Evolutionary conservation across 2,329 filamentous ascomycete species (phyloP).

Genomic region (Scedosporium aurantiacum): DNA sequence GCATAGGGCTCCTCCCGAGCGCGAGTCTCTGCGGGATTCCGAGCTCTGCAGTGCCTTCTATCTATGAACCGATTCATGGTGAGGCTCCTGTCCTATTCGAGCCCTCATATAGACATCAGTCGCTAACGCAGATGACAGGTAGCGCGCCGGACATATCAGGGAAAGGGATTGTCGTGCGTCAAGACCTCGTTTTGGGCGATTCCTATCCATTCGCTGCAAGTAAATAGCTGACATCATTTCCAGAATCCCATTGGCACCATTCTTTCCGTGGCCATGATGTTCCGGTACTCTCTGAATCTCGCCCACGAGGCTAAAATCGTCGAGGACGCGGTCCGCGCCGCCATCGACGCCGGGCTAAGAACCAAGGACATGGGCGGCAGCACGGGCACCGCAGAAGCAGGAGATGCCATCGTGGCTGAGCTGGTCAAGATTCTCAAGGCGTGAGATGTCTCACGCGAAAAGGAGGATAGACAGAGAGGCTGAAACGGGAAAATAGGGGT

Average conservation of each 20-base stretch:
- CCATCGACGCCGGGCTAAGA: slow-evolving; percentile 66
- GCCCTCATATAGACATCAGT: too few species aligned
- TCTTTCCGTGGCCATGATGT: slow-evolving; percentile 88
- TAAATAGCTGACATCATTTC: too few species aligned
- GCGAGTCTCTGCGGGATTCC: slow-evolving; percentile 80
- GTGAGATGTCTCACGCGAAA: too few species aligned
- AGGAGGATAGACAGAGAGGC: too few species aligned
- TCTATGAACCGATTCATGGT: slow-evolving; percentile 98
- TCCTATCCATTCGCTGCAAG: too few species aligned
- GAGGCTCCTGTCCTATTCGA: too few species aligned
- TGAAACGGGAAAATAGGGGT: too few species aligned
- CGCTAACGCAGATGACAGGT: too few species aligned
- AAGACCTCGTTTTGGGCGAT: too few species aligned
- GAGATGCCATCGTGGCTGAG: slow-evolving; percentile 67
- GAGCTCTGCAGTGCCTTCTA: slow-evolving; percentile 82
- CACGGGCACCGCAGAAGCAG: slow-evolving; percentile 59
- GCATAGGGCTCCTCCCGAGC: slow-evolving; percentile 76
- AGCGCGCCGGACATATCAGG: slow-evolving; percentile 92
- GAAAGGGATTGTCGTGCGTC: slow-evolving; percentile 80
- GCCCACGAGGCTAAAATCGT: slow-evolving; percentile 66
- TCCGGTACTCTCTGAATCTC: slow-evolving; percentile 80
- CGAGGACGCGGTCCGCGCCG: slow-evolving; percentile 68
- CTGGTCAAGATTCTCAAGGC: slow-evolving; percentile 54
- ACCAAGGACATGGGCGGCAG: slow-evolving; percentile 80
- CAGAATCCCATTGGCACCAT: slow-evolving; percentile 76